Evolutionary conservation across 768 basidiomycete species (phyloP), one percentile per base, ranked within the genome.

Genomic region (Lentinula detonsa): DNA sequence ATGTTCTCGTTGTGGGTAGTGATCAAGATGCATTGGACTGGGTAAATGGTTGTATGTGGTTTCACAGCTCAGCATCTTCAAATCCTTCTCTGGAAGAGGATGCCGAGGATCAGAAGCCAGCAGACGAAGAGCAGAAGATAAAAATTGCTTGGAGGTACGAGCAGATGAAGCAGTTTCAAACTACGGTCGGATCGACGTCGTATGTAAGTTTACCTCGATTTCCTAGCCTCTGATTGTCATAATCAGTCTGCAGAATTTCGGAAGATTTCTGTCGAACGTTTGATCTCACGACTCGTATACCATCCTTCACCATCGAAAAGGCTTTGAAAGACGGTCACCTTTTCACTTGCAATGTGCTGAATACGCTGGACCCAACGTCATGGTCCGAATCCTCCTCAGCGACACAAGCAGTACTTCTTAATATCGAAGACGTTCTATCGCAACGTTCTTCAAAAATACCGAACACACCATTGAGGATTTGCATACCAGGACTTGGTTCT

Each of bases 91-190:
- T 57, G n/a, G 70, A 66, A 33, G 68, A 69, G 28, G 64, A 73
- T 51, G 74, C 71, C 2, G 76, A 74, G 18, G 73, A 75, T 33
- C 79, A 80, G 45, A 75, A 77, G 39, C 53, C 37, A 37, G 70
- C 71, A 16, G 73, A 74, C 11, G 73, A 73, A 31, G 81, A 75
- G 45, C 78, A 84, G 31, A 86, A 85, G 66, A 90, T 95, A 65
- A 96, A 91, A 76, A 98, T 99, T 67, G 97, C 97, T 34, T 99
- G 97, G 92, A 83, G 97, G 69, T 99, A 99, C 73, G 93, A 93
- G 68, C 82, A 87, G 61, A 91, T 98, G 91, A 91, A 89, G 75
- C 87, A 81, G 73, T 96, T 97, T 71, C 85, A 92, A 75, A 97
- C 95, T 4, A 93, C 92, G 2, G 86, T 94, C 21, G 70, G 77